Evolutionary conservation across 2,329 filamentous ascomycete genomes (phyloP), one percentile per base, ranked within the genome.

Genomic region (Aspergillus ibericus): DNA sequence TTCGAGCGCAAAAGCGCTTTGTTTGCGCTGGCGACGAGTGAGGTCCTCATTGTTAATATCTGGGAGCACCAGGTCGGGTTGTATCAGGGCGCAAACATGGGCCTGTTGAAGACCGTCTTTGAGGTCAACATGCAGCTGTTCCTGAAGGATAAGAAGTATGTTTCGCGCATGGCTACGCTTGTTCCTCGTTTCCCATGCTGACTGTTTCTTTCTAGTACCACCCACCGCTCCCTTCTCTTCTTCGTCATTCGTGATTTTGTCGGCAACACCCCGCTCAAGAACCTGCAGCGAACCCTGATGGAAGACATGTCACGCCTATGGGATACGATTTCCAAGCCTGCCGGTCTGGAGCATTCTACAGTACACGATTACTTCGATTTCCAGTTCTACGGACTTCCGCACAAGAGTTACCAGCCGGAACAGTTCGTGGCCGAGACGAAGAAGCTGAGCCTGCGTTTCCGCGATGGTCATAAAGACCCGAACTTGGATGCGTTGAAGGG

Each of bases 361-460:
- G 98, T 99, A 64, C 91, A 95, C 68, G 93, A 99, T 72, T 99
- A 98, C 79, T 99, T 99, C 70, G 95, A 99, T 78, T 98, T 99
- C 76, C 93, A 92, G 55, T 99, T 99, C 71, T 91, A 93, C 49
- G 92, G 93, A 0, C 83, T 99, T 20, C 95, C 95, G 4, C 95
- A 99, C 82, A 99, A 99, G 81, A 92, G 96, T 61, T 84, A 98
- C 55, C 93, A 98, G 72, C 92, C 91, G 3, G 93, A 98, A 22
- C 91, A 93, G 75, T 99, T 99, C 70, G 82, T 89, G 36, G 79
- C 85, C 36, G 93, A 96, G 71, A 90, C 96, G 13, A 84, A 87
- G 65, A 90, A 88, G 68, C 83, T 99, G 35, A 90, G 92, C 44
- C 84, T 85, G 46, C 84, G 95, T 50, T 99, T 99, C 77, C 84